These are phyloP conservation scores for Ophiostoma triangulosporum DNA, from an alignment of 2,329 filamentous ascomycete genomes.

Conservation along the genomic window DNA sequence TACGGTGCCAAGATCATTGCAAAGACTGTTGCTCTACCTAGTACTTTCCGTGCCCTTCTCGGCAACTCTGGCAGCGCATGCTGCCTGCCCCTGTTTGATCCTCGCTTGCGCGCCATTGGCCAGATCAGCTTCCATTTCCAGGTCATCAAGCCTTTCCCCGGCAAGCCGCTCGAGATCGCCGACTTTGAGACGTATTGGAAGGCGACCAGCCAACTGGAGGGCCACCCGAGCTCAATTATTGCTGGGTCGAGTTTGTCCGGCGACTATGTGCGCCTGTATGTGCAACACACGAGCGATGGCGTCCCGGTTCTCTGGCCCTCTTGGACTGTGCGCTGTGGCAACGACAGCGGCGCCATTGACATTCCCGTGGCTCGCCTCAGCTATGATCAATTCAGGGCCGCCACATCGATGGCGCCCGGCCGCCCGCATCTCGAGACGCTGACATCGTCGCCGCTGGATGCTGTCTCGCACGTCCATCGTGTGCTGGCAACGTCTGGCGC, in stretches of 20 bases:
- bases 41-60: conserved; percentile 62
- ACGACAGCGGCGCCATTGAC: conserved; percentile 38
- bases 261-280: conserved; percentile 84
- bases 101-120: conserved; percentile 78
- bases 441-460: conserved; percentile 32
- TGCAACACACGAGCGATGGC: conserved; percentile 81
- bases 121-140: conserved; percentile 90
- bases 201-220: conserved; percentile 83
- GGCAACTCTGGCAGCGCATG: conserved; percentile 67
- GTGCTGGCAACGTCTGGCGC: conserved; percentile 63
- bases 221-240: conserved; percentile 73
- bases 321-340: conserved; percentile 62
- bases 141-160: conserved; percentile 90
- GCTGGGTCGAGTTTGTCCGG: conserved; percentile 91
- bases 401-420: conserved; percentile 31
- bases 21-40: conserved; percentile 82
- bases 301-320: conserved; percentile 76
- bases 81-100: conserved; percentile 84
- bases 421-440: conserved; percentile 31
- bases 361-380: conserved; percentile 71
- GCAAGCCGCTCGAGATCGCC: conserved; percentile 86
- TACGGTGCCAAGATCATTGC: conserved; percentile 97
- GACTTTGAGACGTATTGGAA: conserved; percentile 99
- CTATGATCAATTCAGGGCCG: conserved; percentile 53
- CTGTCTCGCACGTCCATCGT: conserved; percentile 54